Base-by-base conservation (phyloP, 768 basidiomycete genomes). In the Rhodotorula graminis region DNA sequence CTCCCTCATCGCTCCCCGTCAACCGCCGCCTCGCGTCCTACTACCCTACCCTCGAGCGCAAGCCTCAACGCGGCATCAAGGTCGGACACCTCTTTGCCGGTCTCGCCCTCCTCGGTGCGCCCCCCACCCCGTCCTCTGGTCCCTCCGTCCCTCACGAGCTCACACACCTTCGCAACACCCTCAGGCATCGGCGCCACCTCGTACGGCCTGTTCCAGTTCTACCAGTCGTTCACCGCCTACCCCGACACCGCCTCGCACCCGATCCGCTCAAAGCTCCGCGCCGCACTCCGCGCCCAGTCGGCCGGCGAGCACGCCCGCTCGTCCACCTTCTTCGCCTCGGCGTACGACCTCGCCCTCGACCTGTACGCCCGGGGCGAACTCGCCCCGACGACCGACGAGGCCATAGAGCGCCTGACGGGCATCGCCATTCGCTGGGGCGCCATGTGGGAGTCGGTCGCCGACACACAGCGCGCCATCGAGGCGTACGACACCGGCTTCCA, bases 171-270 rank as follows among this genome's bases (percentile, higher is more conserved):
- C 31, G 11, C 16, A 3, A 9, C 18, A 14, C 14, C 40, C 40
- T n/a, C 57, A 72, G 74, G 74, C 8, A 67, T 75, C 68, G 58
- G 61, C 19, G 74, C 71, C 14, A 75, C 74, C 9, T 61, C 65
- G 46, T 67, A 64, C 68, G 74, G 74, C 11, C 59, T 75, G 2
- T 75, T 61, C 57, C 66, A 76, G 40, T 76, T 70, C 69, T 76
- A 76, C 69, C 53, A 56, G 19, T 40, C 69, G 16, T 72, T 73
- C 64, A 76, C 75, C 27, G 63, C 65, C 55, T 76, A 65, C 61
- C 75, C 75, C 60, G 66, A 75, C 63, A 57, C 73, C 3, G n/a
- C 27, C 12, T 56, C 70, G 1, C 69, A 69, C 42, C 71, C 71
- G 11, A 47, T 76, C 55, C 69, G 75, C 9, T 58, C 71, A 14